Conservation (phyloP, 139 green algal species). For the Picochlorum sp. region DNA sequence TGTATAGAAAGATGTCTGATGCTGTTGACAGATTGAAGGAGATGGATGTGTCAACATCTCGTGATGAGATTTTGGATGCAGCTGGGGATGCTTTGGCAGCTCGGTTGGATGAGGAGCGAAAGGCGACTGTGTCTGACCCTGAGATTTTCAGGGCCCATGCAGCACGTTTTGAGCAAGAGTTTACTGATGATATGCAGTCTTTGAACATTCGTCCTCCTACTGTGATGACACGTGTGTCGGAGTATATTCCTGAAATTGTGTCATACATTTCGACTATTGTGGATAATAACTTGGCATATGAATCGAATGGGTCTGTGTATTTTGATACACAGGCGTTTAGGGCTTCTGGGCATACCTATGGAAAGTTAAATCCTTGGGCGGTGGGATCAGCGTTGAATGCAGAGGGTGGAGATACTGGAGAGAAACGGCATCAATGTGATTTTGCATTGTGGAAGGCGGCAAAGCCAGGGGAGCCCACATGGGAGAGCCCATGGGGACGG, state of each 20-base stretch:
- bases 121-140: conserved; percentile 60
- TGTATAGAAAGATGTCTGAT: conserved; percentile 9
- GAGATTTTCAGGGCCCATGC: conserved; percentile 80
- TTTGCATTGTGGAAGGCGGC: conserved; percentile 97
- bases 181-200: conserved; percentile 84
- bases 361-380: conserved; percentile 82
- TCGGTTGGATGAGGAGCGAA: conserved; percentile 61
- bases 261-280: conserved; percentile 73
- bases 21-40: conserved; percentile 24
- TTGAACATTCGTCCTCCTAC: conserved; percentile 70
- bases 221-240: conserved; percentile 82
- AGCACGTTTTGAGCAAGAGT: conserved; percentile 69
- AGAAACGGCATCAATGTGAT: conserved; percentile 80
- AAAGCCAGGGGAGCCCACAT: conserved; percentile 90
- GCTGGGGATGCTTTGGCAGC: conserved; percentile 68
- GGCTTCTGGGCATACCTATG: conserved; percentile 69
- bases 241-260: conserved; percentile 79
- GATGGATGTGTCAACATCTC: conserved; percentile 9
- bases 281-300: conserved; percentile 82
- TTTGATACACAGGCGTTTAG: conserved; percentile 89
- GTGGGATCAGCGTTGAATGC: conserved; percentile 62
- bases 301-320: conserved; percentile 80
- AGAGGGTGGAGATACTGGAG: conserved; percentile 54
- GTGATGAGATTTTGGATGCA: conserved; percentile 36
- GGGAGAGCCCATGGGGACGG: conserved; percentile 85